A percentile compares a stretch with the other conserved stretches of the same genome.
These are phyloP conservation scores for Inga laurina DNA, from an alignment of 306 rosid species.

Conservation along the genomic window DNA sequence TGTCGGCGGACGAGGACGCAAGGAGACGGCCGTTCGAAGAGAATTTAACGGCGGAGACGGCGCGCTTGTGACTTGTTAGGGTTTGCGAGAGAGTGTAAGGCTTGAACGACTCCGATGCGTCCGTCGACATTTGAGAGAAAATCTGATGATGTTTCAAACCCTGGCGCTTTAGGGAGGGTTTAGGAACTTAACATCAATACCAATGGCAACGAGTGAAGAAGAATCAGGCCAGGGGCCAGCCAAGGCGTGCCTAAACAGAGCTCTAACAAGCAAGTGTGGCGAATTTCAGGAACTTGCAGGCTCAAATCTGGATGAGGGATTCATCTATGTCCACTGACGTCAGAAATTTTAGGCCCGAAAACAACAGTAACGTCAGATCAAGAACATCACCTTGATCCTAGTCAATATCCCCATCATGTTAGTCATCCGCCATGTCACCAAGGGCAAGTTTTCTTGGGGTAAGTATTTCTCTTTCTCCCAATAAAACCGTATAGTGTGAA, in stretches of 20 bases:
- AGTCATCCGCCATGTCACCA: too few species aligned
- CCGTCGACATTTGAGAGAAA: constrained; percentile 43
- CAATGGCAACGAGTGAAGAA: neutral
- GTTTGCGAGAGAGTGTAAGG: constrained; percentile 70
- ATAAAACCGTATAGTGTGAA: too few species aligned
- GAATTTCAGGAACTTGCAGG: neutral
- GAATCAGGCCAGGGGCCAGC: neutral
- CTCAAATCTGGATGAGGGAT: neutral
- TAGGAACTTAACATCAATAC: neutral
- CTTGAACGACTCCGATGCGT: constrained; percentile 42
- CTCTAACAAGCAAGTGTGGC: neutral
- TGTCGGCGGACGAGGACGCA: constrained; percentile 94
- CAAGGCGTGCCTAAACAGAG: neutral
- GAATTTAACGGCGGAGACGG: constrained; percentile 84
- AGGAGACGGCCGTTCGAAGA: constrained; percentile 88
- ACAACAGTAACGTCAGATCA: too few species aligned
- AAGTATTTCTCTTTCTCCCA: too few species aligned
- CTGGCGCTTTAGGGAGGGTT: neutral
- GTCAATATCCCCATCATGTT: too few species aligned
- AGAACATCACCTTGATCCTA: too few species aligned
- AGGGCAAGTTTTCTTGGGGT: too few species aligned
- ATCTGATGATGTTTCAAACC: neutral
- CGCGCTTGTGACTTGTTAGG: constrained; percentile 69
- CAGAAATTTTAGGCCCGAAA: too few species aligned
- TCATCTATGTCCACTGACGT: too few species aligned